Evolutionary conservation across 768 basidiomycete species (phyloP), one percentile per base, ranked within the genome.

Genomic region (Termitomyces sp.): DNA sequence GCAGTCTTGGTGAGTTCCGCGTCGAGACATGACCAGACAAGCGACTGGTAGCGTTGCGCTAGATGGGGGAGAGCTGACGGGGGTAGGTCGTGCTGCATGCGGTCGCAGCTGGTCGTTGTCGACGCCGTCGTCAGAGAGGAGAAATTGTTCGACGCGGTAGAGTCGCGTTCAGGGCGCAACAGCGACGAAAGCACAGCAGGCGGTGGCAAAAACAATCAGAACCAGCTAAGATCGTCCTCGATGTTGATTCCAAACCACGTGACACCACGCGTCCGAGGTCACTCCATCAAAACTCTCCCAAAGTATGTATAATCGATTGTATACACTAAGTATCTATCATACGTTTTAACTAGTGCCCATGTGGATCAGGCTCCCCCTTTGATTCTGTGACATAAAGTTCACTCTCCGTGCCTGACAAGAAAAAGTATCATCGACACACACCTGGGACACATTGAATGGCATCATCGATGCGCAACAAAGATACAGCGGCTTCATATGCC

Each of bases 401-500:
- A 67, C 61, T 57, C 36, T 32, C 14, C 37, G 40, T 45, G n/a
- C 36, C 15, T 53, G 49, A 54, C 45, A 54, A 50, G 12, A 20
- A 40, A 29, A 29, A 25, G 25, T 38, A 43, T 29, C 29, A 15
- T 32, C 48, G 59, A 31, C 34, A 76, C 87, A 79, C 67, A 92
- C 92, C 92, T 62, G 92, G 90, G 51, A 90, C 81, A 74, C 91
- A 92, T 69, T 94, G 92, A 63, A 94, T 94, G n/a, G 92, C 92
- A 74, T 94, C 96, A 73, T 98, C 96, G 68, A 98, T 98, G 63
- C 97, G 85, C 72, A 99, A 78, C 62, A 98, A 78, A 60, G 94
- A 94, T 45, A 97, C 95, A 4, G 96, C 94, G 36, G 96, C 96
- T 73, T 98, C 96, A 66, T 96, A 92, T 38, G 97, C 97, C 38